Evolutionary conservation across 345 rosid genomes (phyloP).

Genomic region (Streptanthus diversifolius): DNA sequence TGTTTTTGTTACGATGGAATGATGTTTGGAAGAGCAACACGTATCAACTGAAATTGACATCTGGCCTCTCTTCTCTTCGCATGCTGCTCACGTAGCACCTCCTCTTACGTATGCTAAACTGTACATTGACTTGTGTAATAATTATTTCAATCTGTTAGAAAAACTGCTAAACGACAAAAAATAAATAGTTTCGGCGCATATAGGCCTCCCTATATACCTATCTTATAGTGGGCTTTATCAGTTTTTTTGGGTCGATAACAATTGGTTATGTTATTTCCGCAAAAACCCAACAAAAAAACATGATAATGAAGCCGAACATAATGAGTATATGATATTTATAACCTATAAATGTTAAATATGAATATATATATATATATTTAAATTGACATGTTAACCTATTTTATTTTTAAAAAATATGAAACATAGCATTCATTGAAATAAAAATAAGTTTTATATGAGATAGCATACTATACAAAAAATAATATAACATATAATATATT

Average conservation of each 20-base stretch:
- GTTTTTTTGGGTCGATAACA: not conserved
- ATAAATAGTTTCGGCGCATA: not conserved
- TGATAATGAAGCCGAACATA: too few relatives aligned
- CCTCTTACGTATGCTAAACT: constrained; percentile 10
- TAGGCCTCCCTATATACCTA: not conserved
- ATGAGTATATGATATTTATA: too few relatives aligned
- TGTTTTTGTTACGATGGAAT: not conserved
- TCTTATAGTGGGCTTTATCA: not conserved
- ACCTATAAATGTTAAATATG: too few relatives aligned
- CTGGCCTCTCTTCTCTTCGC: constrained; percentile 33
- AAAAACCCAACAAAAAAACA: not conserved
- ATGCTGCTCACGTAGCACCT: constrained; percentile 35
- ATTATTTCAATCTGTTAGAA: not conserved
- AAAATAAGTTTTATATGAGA: too few relatives aligned
- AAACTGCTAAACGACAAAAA: not conserved
- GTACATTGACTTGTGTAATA: not conserved
- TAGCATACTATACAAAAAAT: too few relatives aligned
- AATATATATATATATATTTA: too few relatives aligned
- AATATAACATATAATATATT: too few relatives aligned
- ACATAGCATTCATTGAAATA: too few relatives aligned
- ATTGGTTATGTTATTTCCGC: not conserved
- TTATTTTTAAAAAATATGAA: too few relatives aligned
- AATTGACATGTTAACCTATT: too few relatives aligned
- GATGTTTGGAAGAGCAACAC: constrained; percentile 8
- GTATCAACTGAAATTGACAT: constrained; percentile 28